Evolutionary conservation across 257 asterid species (phyloP), one percentile per base, ranked within the genome.

Genomic region (Solanum tarapatanum): DNA sequence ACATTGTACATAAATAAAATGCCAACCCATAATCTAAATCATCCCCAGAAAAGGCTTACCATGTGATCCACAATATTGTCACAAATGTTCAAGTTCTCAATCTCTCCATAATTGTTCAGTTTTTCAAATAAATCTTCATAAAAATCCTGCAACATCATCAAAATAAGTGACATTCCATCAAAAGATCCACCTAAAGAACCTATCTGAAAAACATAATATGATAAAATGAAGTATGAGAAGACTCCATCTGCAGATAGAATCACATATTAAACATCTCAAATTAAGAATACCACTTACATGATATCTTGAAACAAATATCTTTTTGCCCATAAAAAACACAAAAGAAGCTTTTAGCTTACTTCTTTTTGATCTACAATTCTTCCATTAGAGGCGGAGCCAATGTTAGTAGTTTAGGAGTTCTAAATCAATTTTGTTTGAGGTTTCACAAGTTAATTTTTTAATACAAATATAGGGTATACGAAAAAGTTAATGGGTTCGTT

Each of bases 41-140:
- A 41, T n/a, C 45, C 36, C 48, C 26, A 70, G 16, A 11, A 39
- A 37, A 36, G 37, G 2, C 87, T 33, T 62, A 60, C 87, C 89
- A 90, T 90, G 87, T 90, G 91, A 51, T 90, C 90, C 30, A 90
- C 91, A 16, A 90, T 77, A 85, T 90, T 90, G 64, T 88, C 90
- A 80, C 92, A 90, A 75, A 90, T 70, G 36, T 88, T 90, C n/a
- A 90, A 84, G 62, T 77, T 88, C 66, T 90, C 90, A 48, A 90
- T 76, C 86, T 90, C 90, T 45, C 92, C 90, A 12, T 72, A 90
- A 55, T 90, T 90, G 84, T 90, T 86, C 24, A 90, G 88, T 75
- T 90, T 82, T 87, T 88, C 91, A 80, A 88, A 90, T 41, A 90
- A 23, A 43, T 90, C 87, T 70, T 90, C 91, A 60, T 88, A 90